Evolutionary conservation across 192 early-diverging fungal genomes (phyloP).

Genomic region (Helicostylum pulchrum): DNA sequence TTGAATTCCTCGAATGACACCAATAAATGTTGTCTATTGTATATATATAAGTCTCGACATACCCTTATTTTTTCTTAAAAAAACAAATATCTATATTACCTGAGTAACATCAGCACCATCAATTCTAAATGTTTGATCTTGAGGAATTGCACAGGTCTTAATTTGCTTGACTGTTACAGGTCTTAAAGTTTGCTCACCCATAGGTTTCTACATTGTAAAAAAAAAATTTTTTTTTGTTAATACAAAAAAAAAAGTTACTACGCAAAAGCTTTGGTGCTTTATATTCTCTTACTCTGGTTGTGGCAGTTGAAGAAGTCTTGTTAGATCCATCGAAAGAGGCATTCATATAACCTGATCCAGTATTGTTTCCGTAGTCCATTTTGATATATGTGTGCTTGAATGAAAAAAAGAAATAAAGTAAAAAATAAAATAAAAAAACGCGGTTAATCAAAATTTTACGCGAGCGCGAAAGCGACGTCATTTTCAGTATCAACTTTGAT

Average conservation of each 20-base stretch:
- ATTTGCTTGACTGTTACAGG: constrained; percentile 86
- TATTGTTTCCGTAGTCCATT: constrained; percentile 3
- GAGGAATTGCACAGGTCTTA: constrained; percentile 37
- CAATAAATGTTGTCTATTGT: constrained; percentile 68
- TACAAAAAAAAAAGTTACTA: neutral
- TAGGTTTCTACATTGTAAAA: constrained; percentile 8
- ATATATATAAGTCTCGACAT: neutral
- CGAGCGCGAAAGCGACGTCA: no score
- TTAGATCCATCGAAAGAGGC: neutral
- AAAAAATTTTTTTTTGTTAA: neutral
- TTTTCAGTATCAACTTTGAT: no score
- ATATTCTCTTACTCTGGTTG: neutral
- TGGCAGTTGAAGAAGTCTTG: neutral
- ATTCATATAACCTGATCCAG: neutral
- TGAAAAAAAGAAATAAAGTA: neutral
- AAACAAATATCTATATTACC: constrained; percentile 30
- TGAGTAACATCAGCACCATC: constrained; percentile 70
- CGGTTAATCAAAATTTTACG: neutral
- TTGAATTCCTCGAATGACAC: constrained; percentile 55
- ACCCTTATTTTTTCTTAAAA: constrained; percentile 1
- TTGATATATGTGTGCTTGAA: neutral
- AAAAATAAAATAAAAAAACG: constrained; percentile 8
- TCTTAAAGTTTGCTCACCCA: constrained; percentile 61
- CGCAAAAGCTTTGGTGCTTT: neutral
- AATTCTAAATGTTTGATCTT: constrained; percentile 62